These are phyloP conservation scores for Phytophthora litchii DNA, from an alignment of 352 stramenopile genomes.

Conservation along the genomic window DNA sequence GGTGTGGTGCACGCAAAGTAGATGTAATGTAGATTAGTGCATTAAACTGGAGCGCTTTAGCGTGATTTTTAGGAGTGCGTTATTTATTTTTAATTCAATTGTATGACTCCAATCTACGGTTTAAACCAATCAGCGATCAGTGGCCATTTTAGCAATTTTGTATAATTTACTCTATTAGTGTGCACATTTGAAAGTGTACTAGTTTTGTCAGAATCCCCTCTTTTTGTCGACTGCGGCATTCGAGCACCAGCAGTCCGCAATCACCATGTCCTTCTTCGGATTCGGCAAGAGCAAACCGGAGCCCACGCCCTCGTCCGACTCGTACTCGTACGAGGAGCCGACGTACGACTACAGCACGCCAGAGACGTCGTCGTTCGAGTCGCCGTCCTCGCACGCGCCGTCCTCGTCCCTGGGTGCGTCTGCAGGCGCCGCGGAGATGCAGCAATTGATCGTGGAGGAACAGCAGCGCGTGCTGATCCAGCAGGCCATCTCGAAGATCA, in stretches of 20 bases:
- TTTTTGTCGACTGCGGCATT: too few species aligned
- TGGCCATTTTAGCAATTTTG: too few species aligned
- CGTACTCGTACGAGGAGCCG: slow-evolving; percentile 76
- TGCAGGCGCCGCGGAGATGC: slow-evolving; percentile 64
- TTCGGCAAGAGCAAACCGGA: slow-evolving; percentile 79
- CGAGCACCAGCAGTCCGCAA: background rate
- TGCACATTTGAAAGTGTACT: too few species aligned
- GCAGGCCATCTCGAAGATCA: slow-evolving; percentile 90
- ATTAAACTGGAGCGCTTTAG: too few species aligned
- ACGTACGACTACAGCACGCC: slow-evolving; percentile 75
- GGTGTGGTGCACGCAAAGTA: background rate
- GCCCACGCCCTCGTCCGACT: slow-evolving; percentile 42
- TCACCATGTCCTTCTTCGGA: slow-evolving; percentile 81
- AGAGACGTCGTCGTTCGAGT: slow-evolving; percentile 40
- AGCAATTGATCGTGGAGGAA: slow-evolving; percentile 87
- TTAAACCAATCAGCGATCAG: too few species aligned
- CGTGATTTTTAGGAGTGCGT: too few species aligned
- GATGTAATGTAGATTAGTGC: too few species aligned
- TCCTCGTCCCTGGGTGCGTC: slow-evolving; percentile 30
- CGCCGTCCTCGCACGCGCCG: slow-evolving; percentile 24
- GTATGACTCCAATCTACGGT: too few species aligned
- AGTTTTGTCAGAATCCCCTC: too few species aligned
- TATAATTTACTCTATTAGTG: too few species aligned
- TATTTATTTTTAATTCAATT: too few species aligned
- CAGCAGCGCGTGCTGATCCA: slow-evolving; percentile 89